phyloP scores from a whole-genome alignment of 2,329 filamentous ascomycete species.

The Ophiostoma sp. region DNA sequence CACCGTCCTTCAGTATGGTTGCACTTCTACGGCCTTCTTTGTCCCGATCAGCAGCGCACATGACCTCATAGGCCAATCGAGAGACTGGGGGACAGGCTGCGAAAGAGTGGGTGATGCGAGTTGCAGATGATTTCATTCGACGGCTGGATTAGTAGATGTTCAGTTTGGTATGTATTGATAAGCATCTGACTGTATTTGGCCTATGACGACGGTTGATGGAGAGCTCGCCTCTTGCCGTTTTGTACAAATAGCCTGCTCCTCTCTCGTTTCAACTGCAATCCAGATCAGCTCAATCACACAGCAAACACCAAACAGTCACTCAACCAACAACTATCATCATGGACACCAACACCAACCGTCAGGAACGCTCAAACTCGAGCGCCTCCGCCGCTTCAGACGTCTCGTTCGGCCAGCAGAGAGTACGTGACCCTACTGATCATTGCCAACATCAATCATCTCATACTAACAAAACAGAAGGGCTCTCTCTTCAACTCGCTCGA shows the following conservation, averaged over 20 bases:
- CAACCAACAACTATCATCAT: constrained; percentile 20
- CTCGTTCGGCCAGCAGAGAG: constrained; percentile 4
- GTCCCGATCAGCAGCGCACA: background rate
- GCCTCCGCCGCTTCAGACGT: constrained; percentile 14
- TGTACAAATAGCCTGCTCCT: background rate
- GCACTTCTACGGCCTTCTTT: constrained; percentile 2
- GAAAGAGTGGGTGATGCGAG: background rate
- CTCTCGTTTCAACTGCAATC: background rate
- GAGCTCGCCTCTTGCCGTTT: background rate
- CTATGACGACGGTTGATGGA: background rate
- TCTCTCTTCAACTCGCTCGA: constrained; percentile 49
- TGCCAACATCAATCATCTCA: background rate
- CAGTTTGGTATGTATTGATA: background rate
- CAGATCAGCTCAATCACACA: background rate
- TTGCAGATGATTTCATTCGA: background rate
- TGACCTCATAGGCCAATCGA: background rate
- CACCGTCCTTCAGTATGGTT: background rate
- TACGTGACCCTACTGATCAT: background rate
- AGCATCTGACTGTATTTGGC: background rate
- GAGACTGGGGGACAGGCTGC: background rate
- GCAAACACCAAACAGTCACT: background rate
- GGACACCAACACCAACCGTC: constrained; percentile 23
- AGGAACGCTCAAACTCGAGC: constrained; percentile 31
- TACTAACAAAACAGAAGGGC: constrained; percentile 25
- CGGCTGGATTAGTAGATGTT: too few species aligned